A percentile compares a stretch with the other conserved stretches of the same genome.
These are phyloP conservation scores for Diaporthe ilicicola DNA, from an alignment of 2,329 filamentous ascomycete genomes.

Conservation along the genomic window DNA sequence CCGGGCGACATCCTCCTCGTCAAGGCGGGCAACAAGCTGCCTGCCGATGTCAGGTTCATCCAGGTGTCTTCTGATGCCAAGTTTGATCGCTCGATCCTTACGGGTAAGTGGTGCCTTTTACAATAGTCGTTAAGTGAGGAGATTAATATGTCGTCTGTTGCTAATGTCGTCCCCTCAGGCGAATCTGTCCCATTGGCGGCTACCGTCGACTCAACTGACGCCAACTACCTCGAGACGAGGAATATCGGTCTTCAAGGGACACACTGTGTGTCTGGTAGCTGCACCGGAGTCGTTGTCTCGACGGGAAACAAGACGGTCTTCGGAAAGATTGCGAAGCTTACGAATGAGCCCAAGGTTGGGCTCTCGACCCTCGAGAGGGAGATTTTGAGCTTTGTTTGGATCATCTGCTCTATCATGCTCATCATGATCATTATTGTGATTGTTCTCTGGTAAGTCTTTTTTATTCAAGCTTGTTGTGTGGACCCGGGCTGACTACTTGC, in stretches of 20 bases:
- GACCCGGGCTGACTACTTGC: not conserved
- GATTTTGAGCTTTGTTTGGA: constrained; percentile 74
- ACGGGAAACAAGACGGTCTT: constrained; percentile 80
- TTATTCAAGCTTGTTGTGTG: constrained; percentile 47
- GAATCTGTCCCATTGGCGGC: constrained; percentile 72
- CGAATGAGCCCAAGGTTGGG: constrained; percentile 72
- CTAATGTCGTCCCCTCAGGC: constrained; percentile 47
- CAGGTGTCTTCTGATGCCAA: constrained; percentile 74
- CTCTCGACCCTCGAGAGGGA: constrained; percentile 77
- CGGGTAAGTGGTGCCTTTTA: constrained; percentile 52
- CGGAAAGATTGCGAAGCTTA: constrained; percentile 77
- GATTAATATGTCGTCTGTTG: not conserved
- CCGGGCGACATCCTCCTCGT: constrained; percentile 76
- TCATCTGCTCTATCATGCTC: constrained; percentile 75
- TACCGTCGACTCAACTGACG: constrained; percentile 71
- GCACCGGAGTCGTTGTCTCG: constrained; percentile 72
- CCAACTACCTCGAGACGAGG: constrained; percentile 79
- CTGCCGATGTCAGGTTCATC: constrained; percentile 76
- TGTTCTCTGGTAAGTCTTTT: constrained; percentile 68
- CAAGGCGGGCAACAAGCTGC: constrained; percentile 77
- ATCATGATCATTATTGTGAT: constrained; percentile 71
- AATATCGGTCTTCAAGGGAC: constrained; percentile 83
- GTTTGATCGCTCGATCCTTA: constrained; percentile 78
- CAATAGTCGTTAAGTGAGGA: not conserved
- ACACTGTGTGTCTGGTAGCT: constrained; percentile 76